Evolutionary conservation across 2,329 filamentous ascomycete species (phyloP), one percentile per base, ranked within the genome.

Genomic region (Hypoxylon sp.): DNA sequence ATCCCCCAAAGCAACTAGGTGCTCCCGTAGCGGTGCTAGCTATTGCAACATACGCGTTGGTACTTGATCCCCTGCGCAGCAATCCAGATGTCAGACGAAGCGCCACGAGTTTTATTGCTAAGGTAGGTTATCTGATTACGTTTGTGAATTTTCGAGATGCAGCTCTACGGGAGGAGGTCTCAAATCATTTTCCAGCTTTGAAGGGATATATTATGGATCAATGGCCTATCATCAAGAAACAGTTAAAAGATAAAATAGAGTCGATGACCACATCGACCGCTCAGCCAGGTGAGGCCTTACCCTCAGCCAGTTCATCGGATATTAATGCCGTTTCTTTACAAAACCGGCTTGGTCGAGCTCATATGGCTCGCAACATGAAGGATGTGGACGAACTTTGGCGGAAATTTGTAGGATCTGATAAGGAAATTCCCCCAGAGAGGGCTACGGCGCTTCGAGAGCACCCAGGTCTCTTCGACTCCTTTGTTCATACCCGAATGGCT

Each of bases 1-100:
- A 72, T 37, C 42, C 45, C 2, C 52, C 45, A 3, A 50, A 32
- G 3, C 45, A 63, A 4, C 56, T 73, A 21, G 57, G 58, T 16
- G 21, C 57, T 17, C 63, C 57, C 11, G 52, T 67, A 3, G 60
- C 67, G n/a, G 62, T 69, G 17, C 65, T 73, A 7, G 69, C 71
- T 3, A 67, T 75, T 21, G 70, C 70, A 21, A 74, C 74, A 0
- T 75, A 70, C 52, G 63, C 66, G 11, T 45, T 76, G 26, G 62
- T 77, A 13, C 62, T 68, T 4, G 73, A 77, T 43, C 51, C 46
- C 5, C 35, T 51, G 20, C 59, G 60, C 23, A 65, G 59, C 51
- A 62, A 61, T 16, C 25, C 44, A 11, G 35, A 26, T 5, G 48
- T 53, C 8, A 58, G 60, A 40, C 51, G 44, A 20, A 50, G 44